Evolutionary conservation across 495 filamentous ascomycete species (phyloP), one percentile per base, ranked within the genome.

Genomic region (Penicillium odoratum): DNA sequence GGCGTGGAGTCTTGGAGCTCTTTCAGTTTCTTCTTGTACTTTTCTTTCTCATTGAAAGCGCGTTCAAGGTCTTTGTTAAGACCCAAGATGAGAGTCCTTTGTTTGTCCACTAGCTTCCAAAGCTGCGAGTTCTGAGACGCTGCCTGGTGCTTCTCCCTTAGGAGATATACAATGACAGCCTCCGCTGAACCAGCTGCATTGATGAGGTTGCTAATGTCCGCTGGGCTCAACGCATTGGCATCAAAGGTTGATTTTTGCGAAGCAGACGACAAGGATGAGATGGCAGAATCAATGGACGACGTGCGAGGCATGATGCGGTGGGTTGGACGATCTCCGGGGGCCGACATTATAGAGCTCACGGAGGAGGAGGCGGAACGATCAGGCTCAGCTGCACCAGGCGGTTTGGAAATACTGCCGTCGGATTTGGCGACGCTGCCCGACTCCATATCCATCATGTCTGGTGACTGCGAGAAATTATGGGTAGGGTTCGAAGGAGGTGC

Each of bases 81-180:
- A 1, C 94, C 95, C 28, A 97, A 65, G 34, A 98, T 92, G 81
- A 98, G 89, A 0, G 92, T 86, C 48, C 94, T 82, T 72, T 98
- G 94, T 72, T 98, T 98, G 70, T 98, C 92, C 28, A 98, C 92
- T 48, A 98, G 74, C 52, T 90, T 86, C 94, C 94, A 98, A 58
- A 98, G 74, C 70, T 98, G 93, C 15, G 88, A 79, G 70, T 98
- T 98, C 62, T 97, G 94, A 56, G 91, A 86, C 7, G 90, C 83
- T 36, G 90, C 86, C 26, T 89, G 88, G 55, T 92, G 86, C 72
- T 97, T 98, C 66, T 98, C 93, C 66, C 90, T 94, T 46, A 97
- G 71, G 56, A 98, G 78, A 66, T 92, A 88, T 64, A 91, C 83
- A 57, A 98, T 91, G 10, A 94, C 88, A 54, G 89, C 89, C 66